These are phyloP conservation scores for Arthrobotrys iridis DNA, from an alignment of 2,329 filamentous ascomycete species.

Conservation along the genomic window DNA sequence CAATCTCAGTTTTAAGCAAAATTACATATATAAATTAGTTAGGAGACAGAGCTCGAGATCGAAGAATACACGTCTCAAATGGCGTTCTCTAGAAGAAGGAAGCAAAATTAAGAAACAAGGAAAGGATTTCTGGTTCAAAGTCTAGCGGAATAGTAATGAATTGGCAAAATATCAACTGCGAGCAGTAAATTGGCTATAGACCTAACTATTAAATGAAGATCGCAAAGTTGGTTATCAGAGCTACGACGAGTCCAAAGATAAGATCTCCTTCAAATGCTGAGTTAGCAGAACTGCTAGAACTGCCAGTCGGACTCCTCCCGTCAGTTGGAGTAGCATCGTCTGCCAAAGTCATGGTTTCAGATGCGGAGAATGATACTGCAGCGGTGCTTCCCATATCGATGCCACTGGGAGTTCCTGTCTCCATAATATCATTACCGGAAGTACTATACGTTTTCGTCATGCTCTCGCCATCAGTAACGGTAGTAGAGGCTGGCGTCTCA, in stretches of 20 bases:
- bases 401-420: not conserved
- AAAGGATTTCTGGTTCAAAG: too few species aligned
- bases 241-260: conserved; percentile 19
- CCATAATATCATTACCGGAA: not conserved
- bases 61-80: too few species aligned
- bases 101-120: too few species aligned
- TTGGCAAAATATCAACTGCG: too few species aligned
- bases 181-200: too few species aligned
- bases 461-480: not conserved
- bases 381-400: not conserved
- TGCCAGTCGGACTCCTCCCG: not conserved
- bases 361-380: not conserved
- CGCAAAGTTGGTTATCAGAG: conserved; percentile 18
- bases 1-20: too few species aligned
- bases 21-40: too few species aligned
- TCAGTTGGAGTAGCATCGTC: not conserved
- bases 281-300: not conserved
- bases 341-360: not conserved
- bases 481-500: not conserved
- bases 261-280: not conserved
- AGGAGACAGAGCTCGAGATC: too few species aligned
- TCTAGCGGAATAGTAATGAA: too few species aligned
- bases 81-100: too few species aligned
- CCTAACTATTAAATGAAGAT: conserved; percentile 26
- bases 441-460: not conserved